Evolutionary conservation across 345 rosid genomes (phyloP).

Genomic region (Physaria fendleri): DNA sequence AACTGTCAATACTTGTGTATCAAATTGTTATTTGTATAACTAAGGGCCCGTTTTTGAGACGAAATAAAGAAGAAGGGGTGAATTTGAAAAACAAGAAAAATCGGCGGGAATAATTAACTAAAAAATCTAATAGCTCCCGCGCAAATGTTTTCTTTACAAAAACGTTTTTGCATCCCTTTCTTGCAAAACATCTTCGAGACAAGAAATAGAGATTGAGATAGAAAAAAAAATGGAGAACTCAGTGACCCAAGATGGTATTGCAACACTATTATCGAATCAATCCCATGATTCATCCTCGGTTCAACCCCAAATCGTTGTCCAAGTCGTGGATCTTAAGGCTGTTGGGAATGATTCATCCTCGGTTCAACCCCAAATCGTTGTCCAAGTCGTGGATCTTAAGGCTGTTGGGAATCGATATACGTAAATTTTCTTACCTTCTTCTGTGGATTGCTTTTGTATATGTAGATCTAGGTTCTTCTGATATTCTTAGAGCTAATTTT

Average conservation of each 20-base stretch:
- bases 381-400: conserved; percentile 80
- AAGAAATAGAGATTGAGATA: conserved; percentile 32
- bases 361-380: conserved; percentile 45
- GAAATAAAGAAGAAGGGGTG: conserved; percentile 13
- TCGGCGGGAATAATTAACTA: conserved; percentile 16
- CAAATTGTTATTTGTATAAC: no score
- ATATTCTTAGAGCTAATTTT: background rate
- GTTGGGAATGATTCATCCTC: conserved; percentile 57
- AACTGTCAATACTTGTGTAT: no score
- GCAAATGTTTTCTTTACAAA: conserved; percentile 6
- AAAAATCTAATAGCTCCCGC: conserved; percentile 21
- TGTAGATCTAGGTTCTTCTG: background rate
- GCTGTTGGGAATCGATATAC: conserved; percentile 70
- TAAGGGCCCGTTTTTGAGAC: no score
- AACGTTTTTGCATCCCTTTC: background rate
- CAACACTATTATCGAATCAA: conserved; percentile 41
- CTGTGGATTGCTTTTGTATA: background rate
- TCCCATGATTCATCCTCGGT: conserved; percentile 49
- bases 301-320: conserved; percentile 55
- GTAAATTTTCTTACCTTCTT: conserved; percentile 27
- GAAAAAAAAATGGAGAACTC: conserved; percentile 41
- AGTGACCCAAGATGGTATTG: conserved; percentile 54
- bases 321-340: conserved; percentile 77
- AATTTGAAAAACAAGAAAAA: background rate
- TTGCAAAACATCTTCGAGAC: background rate